Conservation (phyloP, 2,329 filamentous ascomycete species). For the Colletotrichum gigasporum region DNA sequence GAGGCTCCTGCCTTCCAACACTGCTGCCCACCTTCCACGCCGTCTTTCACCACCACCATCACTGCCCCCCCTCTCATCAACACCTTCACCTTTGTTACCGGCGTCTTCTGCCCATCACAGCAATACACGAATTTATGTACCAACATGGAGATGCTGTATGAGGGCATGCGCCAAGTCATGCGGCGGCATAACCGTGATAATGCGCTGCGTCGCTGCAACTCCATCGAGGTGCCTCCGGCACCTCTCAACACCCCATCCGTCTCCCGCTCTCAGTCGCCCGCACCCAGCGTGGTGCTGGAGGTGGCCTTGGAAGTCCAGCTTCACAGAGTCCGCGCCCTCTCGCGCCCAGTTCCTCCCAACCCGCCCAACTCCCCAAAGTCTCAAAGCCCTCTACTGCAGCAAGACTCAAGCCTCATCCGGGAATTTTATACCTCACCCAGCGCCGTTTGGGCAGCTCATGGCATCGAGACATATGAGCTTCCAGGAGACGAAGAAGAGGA, state of each 20-base stretch:
- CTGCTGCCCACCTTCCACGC: conserved; percentile 22
- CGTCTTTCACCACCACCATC: not conserved
- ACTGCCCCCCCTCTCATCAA: not conserved
- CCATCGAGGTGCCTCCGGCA: conserved; percentile 21
- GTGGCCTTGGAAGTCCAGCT: conserved; percentile 3
- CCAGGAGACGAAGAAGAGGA: not conserved
- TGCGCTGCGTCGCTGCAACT: conserved; percentile 14
- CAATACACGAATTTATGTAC: not conserved
- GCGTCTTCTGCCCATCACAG: not conserved
- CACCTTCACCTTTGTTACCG: not conserved
- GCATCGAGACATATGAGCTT: not conserved
- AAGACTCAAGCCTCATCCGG: conserved; percentile 9
- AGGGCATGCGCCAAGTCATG: conserved; percentile 23
- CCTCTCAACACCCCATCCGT: conserved; percentile 24
- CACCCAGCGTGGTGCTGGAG: not conserved
- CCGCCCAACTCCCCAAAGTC: conserved; percentile 26
- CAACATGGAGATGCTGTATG: conserved; percentile 12
- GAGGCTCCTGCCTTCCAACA: conserved; percentile 12
- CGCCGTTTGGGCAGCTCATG: conserved; percentile 12
- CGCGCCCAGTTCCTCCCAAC: conserved; percentile 21
- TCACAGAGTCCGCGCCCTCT: conserved; percentile 23
- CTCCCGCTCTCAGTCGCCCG: conserved; percentile 19
- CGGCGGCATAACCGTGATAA: conserved; percentile 13
- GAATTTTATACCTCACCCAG: conserved; percentile 19
- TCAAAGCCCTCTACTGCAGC: not conserved